Evolutionary conservation across 805 yeast species (phyloP), one percentile per base, ranked within the genome.

Genomic region (Ogataea paraovalis): DNA sequence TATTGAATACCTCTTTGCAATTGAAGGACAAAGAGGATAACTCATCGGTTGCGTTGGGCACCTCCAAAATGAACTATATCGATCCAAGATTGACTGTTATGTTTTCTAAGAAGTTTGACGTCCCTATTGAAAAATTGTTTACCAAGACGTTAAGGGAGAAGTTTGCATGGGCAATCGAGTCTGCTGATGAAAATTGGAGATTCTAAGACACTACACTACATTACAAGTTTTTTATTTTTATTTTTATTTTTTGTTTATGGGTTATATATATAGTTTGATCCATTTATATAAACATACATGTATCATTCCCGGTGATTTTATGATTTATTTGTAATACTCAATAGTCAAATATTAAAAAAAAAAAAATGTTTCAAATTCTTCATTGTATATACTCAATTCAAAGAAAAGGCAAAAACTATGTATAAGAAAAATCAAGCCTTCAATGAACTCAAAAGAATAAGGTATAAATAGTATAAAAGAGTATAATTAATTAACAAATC

Each of bases 131-230:
- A 66, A 91, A 87, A 67, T 73, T 92, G 38, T 90, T 92, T 58
- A 85, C 97, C 12, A 91, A 90, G 69, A 87, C 98, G 0, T 71
- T 92, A 46, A 73, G 97, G 51, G 97, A 91, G 39, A 92, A 92
- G 70, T 92, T 92, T 70, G 83, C 80, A 41, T 92, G 98, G 98
- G 98, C 98, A 27, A 85, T 92, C 45, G 96, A 91, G 65, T 82
- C 91, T 45, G 90, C 83, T 3, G 97, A 86, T 63, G 89, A 80
- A 55, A 70, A 87, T 58, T 91, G 98, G 98, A 75, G 79, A 55
- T 91, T 91, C 62, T 91, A 67, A 39, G 28, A 25, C 10, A 25
- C 6, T 6, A 6, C 9, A 25, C 28, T 10, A 25, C 28, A 25
- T 25, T 25, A 25, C 10, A 25, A 25, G 10, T 7, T 10, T 6